Evolutionary conservation across 805 yeast genomes (phyloP).

Genomic region (Brettanomyces bruxellensis): DNA sequence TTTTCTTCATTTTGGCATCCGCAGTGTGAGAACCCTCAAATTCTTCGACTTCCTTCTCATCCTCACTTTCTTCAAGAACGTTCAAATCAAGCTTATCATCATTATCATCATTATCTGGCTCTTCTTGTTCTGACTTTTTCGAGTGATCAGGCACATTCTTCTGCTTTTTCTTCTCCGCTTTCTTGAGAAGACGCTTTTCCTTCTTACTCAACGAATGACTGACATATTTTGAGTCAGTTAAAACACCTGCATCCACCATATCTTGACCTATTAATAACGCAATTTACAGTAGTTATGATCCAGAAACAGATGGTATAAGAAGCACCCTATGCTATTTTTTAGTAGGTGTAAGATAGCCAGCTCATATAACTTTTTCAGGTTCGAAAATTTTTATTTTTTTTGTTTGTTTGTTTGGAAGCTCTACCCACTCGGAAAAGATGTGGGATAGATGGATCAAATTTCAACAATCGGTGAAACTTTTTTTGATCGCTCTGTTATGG

Average conservation of each 20-base stretch:
- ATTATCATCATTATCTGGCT: slow-evolving; percentile 24
- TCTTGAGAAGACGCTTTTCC: slow-evolving; percentile 30
- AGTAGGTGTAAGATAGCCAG: neutral
- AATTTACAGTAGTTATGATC: no score
- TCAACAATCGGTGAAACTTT: no score
- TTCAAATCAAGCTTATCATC: slow-evolving; percentile 26
- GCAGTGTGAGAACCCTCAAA: slow-evolving; percentile 21
- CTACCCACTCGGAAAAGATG: no score
- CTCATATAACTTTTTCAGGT: slow-evolving; percentile 1
- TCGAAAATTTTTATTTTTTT: slow-evolving; percentile 4
- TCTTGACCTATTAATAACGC: neutral
- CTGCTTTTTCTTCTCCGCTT: slow-evolving; percentile 15
- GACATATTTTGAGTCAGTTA: slow-evolving; percentile 24
- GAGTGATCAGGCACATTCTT: slow-evolving; percentile 30
- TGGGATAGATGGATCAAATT: no score
- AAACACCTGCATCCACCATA: neutral
- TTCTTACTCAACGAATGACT: slow-evolving; percentile 50
- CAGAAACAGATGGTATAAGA: no score
- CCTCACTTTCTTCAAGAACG: slow-evolving; percentile 30
- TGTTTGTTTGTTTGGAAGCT: no score
- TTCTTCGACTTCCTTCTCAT: slow-evolving; percentile 28
- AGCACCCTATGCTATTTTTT: no score
- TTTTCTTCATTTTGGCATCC: slow-evolving; percentile 28
- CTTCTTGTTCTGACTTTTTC: slow-evolving; percentile 9
- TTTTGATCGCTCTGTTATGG: no score